Percentiles rank a stretch among this genome's conserved stretches.
Conservation (phyloP, 129 eudicot species). For the Glebionis coronaria region DNA sequence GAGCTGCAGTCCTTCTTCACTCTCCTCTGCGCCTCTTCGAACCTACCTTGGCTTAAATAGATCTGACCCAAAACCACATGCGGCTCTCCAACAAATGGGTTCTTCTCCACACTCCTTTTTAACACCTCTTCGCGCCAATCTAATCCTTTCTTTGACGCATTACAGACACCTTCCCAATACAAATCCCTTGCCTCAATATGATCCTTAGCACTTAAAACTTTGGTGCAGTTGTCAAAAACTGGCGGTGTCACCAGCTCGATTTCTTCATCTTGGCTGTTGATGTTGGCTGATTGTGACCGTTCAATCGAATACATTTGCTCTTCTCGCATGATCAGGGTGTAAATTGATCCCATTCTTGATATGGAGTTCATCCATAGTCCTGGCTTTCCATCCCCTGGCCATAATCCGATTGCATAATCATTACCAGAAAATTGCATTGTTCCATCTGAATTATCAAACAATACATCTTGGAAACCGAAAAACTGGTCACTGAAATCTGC, state of each 20-base stretch:
- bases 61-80: conserved; percentile 71
- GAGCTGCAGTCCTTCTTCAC: conserved; percentile 62
- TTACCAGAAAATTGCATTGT: conserved; percentile 55
- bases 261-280: conserved; percentile 48
- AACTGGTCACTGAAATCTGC: conserved; percentile 96
- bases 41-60: too few relatives aligned
- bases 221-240: conserved; percentile 56
- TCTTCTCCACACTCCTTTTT: conserved; percentile 50
- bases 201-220: conserved; percentile 50
- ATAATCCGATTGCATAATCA: conserved; percentile 33
- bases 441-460: conserved; percentile 68
- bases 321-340: conserved; percentile 59
- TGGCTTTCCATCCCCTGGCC: conserved; percentile 98
- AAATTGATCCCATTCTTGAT: conserved; percentile 80
- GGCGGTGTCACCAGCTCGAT: conserved; percentile 77
- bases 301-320: conserved; percentile 43
- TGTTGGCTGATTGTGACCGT: background rate
- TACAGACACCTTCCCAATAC: conserved; percentile 89
- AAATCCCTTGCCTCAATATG: conserved; percentile 71
- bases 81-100: conserved; percentile 79
- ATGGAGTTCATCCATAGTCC: conserved; percentile 78
- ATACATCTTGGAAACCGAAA: conserved; percentile 67
- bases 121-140: conserved; percentile 48
- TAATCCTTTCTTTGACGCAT: conserved; percentile 38
- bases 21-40: conserved; percentile 71